Base-by-base conservation (phyloP, 306 rosid species). In the apple (Malus domestica) region DNA sequence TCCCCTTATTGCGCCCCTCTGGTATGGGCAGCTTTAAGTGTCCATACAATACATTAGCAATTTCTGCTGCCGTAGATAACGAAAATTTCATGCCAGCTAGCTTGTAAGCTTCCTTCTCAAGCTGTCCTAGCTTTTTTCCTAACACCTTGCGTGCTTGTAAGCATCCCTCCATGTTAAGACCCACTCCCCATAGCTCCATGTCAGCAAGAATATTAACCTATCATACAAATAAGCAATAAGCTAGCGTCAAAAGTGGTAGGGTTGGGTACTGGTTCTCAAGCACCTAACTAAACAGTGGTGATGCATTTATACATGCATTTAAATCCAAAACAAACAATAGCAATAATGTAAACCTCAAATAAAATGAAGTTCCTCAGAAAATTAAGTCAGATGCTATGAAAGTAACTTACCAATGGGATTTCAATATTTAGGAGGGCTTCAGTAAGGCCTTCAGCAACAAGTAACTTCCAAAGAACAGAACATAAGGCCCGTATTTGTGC, bases 131-230 rank as follows among this genome's bases (percentile, higher is more conserved):
- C 81, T 91, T 92, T 72, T 85, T 90, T 30, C 87, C 90, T 89
- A 92, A 80, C 83, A 87, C 81, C 80, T 86, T 87, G 66, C 98
- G 96, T 76, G 97, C 96, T 78, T 81, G 90, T 74, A 90, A 88
- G 83, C 97, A 95, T 57, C 92, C 83, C 87, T 92, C 97, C 90
- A 95, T 81, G 87, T 95, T 93, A 61, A 95, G 93, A 75, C 98
- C 98, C 57, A 95, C 91, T 63, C 98, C 98, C 91, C 95, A 90
- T 67, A 87, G 85, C 81, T 95, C 98, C 98, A 95, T 90, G 82
- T 95, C 98, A 65, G 97, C 98, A 79, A 95, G 93, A 83, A 95
- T 82, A 78, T 88, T 86, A 75, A 95, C 95, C 98, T 95, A 80
- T 72, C 27, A 78, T 46, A 76, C 22, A 79, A 18, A 66, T 66